These are phyloP conservation scores for Saturnispora kantuleensis DNA, from an alignment of 805 yeast species.

Conservation along the genomic window DNA sequence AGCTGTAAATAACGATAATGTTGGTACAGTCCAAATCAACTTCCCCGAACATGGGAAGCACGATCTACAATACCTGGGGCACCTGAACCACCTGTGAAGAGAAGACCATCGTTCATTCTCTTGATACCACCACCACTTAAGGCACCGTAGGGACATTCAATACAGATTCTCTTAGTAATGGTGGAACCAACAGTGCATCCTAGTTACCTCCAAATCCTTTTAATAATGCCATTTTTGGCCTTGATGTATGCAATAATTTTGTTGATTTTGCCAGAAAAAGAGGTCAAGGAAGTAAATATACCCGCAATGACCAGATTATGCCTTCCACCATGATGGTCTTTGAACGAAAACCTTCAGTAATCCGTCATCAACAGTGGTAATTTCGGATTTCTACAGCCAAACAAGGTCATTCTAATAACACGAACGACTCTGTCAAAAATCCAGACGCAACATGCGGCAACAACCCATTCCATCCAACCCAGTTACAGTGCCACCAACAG, in stretches of 20 bases:
- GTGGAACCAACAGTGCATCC: constrained; percentile 13
- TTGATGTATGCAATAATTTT: constrained; percentile 33
- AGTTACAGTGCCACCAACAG: constrained; percentile 47
- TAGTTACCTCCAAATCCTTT: constrained; percentile 25
- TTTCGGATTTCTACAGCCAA: constrained; percentile 18
- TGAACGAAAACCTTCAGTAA: constrained; percentile 7
- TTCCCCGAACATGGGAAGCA: constrained; percentile 28
- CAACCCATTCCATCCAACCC: constrained; percentile 27
- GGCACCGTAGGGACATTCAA: constrained; percentile 58
- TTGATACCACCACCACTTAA: constrained; percentile 41
- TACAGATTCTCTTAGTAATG: constrained; percentile 20
- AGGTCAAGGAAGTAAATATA: constrained; percentile 45
- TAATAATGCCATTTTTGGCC: constrained; percentile 46
- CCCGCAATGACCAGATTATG: constrained; percentile 46
- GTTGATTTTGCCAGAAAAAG: constrained; percentile 58
- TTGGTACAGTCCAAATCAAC: constrained; percentile 53
- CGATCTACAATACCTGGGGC: constrained; percentile 45
- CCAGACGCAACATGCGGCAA: constrained; percentile 39
- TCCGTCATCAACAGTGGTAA: constrained; percentile 7
- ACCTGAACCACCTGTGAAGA: constrained; percentile 67
- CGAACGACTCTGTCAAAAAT: constrained; percentile 41
- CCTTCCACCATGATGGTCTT: constrained; percentile 29
- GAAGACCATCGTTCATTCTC: constrained; percentile 39
- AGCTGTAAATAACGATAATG: constrained; percentile 36
- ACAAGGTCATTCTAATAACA: constrained; percentile 20